Base-by-base conservation (phyloP, 306 rosid genomes). In the Luffa aegyptiaca region DNA sequence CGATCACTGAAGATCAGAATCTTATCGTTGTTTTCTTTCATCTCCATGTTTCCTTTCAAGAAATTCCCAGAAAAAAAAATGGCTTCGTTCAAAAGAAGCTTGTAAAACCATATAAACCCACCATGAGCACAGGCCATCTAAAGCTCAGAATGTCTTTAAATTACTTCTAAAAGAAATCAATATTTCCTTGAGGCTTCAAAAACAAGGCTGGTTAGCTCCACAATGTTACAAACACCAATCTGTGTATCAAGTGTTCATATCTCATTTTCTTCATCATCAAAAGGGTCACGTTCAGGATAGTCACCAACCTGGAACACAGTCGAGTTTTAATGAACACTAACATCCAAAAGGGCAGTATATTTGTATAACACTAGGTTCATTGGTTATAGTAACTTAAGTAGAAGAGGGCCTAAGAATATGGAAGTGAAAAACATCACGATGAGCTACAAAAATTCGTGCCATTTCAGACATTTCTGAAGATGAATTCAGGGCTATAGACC, bases 211-310 rank as follows among this genome's bases (percentile, higher is more conserved):
- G n/a, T 51, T 49, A 73, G 59, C 7, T 49, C 45, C 39, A 73
- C 11, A 52, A 73, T 73, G 78, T 31, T 49, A 48, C 78, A 48
- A 26, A 71, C 36, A 46, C 33, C 41, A 46, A 46, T 71, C 41
- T 26, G n/a, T 5, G n/a, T 51, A 46, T 7, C 45, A 31, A 36
- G 62, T 75, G 83, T 83, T 91, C 85, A 95, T 83, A 95, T 91
- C 83, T 95, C 98, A 49, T 90, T 93, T 58, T 88, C 94, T 82
- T 92, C 96, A 49, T 88, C 94, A 79, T 92, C 97, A 13, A 95
- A 95, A 45, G 89, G 93, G 86, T 95, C 98, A 79, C 89, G 84
- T 87, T 95, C 97, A n/a, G 95, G 96, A 78, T 81, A 95, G 86
- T 95, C 92, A 21, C 97, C 98, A 37, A 92, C 95, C 98, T 94